These are phyloP conservation scores for Aegilops umbellulata DNA, from an alignment of 176 grass and related monocot species.

Conservation along the genomic window DNA sequence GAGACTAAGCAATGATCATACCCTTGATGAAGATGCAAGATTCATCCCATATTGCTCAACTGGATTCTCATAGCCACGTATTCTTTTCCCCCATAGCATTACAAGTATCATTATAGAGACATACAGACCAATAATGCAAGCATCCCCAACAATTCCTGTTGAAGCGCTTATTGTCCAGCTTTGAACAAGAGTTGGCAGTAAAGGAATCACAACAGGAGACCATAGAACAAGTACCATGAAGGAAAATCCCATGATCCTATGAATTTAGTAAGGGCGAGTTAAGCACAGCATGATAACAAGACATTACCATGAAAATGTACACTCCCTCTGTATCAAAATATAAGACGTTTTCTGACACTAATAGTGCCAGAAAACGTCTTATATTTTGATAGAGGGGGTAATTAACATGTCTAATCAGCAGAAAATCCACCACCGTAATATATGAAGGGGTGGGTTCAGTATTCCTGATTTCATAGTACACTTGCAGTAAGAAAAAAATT, in stretches of 20 bases:
- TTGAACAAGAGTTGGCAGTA: conserved; percentile 82
- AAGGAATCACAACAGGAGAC: conserved; percentile 91
- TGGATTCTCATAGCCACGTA: conserved; percentile 78
- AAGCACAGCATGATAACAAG: neutral
- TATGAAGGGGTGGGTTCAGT: neutral
- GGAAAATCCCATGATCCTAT: conserved; percentile 78
- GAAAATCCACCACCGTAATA: conserved; percentile 10
- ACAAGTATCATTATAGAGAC: conserved; percentile 75
- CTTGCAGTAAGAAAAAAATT: conserved; percentile 7
- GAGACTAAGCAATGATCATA: conserved; percentile 42
- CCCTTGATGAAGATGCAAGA: conserved; percentile 55
- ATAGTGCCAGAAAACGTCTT: no score
- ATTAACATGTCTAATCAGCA: neutral
- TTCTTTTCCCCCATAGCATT: conserved; percentile 93
- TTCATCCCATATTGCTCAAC: conserved; percentile 85
- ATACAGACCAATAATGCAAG: conserved; percentile 73
- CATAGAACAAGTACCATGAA: conserved; percentile 86
- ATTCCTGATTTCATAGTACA: neutral
- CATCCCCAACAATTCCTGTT: conserved; percentile 67
- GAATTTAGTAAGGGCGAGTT: conserved; percentile 13
- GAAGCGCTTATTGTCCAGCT: conserved; percentile 72
- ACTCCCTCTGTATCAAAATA: no score
- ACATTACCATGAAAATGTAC: conserved; percentile 1
- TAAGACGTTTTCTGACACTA: no score
- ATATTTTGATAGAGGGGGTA: no score